Conservation (phyloP, 805 yeast genomes). For the Saturnispora kantuleensis region DNA sequence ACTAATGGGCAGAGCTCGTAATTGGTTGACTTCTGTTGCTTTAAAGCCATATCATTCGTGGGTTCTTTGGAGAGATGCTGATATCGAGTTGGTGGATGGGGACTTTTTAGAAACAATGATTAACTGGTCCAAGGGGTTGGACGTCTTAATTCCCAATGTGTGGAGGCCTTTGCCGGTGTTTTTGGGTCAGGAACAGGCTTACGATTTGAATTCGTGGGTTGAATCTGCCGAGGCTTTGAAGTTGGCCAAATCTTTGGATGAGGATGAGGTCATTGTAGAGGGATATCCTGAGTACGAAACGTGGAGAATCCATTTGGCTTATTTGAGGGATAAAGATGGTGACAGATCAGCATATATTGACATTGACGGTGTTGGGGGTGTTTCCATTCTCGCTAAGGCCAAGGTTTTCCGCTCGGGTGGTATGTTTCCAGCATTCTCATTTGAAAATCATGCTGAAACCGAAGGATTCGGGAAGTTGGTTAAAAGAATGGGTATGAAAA, state of each 20-base stretch:
- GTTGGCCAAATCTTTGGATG: conserved; percentile 52
- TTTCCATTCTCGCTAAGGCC: conserved; percentile 68
- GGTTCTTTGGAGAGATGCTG: conserved; percentile 90
- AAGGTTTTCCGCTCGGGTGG: conserved; percentile 66
- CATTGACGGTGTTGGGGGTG: conserved; percentile 83
- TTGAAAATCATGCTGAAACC: conserved; percentile 79
- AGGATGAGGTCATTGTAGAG: conserved; percentile 81
- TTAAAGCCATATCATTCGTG: conserved; percentile 78
- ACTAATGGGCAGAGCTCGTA: conserved; percentile 79
- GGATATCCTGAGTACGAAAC: conserved; percentile 85
- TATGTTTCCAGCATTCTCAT: conserved; percentile 79
- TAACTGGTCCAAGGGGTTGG: conserved; percentile 47
- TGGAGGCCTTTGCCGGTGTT: conserved; percentile 97
- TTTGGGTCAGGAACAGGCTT: conserved; percentile 85
- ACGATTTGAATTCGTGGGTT: conserved; percentile 94
- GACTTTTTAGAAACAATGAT: conserved; percentile 64
- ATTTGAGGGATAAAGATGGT: conserved; percentile 53
- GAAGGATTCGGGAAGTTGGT: conserved; percentile 84
- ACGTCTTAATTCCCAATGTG: conserved; percentile 77
- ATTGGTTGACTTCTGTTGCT: conserved; percentile 70
- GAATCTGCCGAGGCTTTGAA: conserved; percentile 73
- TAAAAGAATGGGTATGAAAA: conserved; percentile 64
- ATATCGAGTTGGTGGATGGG: conserved; percentile 75
- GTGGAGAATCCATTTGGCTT: conserved; percentile 75
- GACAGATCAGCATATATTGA: conserved; percentile 54